Percentiles rank a stretch among this genome's conserved stretches.
Evolutionary conservation across 2,329 filamentous ascomycete genomes (phyloP).

Genomic region (Zelopaecilomyces penicillatus): DNA sequence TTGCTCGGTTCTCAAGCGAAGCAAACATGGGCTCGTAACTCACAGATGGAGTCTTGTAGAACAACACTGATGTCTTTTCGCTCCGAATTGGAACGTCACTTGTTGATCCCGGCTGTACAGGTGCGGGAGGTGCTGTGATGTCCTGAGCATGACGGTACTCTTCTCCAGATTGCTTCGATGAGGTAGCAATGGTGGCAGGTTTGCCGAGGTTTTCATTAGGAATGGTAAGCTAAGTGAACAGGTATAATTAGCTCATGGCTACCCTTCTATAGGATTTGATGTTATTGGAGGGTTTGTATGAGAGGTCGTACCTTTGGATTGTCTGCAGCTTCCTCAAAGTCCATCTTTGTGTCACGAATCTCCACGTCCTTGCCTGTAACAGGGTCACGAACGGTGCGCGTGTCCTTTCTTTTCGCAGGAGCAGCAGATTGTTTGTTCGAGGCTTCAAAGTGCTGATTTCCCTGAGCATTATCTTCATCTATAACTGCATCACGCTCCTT

Average conservation of each 20-base stretch:
- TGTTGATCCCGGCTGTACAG: constrained; percentile 70
- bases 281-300: background rate
- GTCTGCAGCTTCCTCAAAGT: constrained; percentile 59
- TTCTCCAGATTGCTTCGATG: constrained; percentile 60
- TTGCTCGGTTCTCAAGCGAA: constrained; percentile 65
- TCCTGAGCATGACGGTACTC: constrained; percentile 85
- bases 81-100: constrained; percentile 93
- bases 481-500: constrained; percentile 63
- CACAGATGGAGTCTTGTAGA: constrained; percentile 86
- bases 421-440: constrained; percentile 34
- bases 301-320: constrained; percentile 52
- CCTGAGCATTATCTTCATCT: constrained; percentile 44
- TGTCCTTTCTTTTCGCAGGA: constrained; percentile 32
- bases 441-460: constrained; percentile 27
- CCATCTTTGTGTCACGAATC: constrained; percentile 71
- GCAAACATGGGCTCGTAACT: constrained; percentile 85
- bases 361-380: constrained; percentile 78
- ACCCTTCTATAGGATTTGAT: background rate
- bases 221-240: constrained; percentile 55
- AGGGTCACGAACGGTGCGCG: constrained; percentile 76
- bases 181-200: constrained; percentile 62
- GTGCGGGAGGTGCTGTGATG: constrained; percentile 82
- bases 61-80: constrained; percentile 92
- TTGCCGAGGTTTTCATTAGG: constrained; percentile 85
- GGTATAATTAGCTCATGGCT: constrained; percentile 1